Conservation (phyloP, 73 alveolate species). For the Paramecium caudatum region DNA sequence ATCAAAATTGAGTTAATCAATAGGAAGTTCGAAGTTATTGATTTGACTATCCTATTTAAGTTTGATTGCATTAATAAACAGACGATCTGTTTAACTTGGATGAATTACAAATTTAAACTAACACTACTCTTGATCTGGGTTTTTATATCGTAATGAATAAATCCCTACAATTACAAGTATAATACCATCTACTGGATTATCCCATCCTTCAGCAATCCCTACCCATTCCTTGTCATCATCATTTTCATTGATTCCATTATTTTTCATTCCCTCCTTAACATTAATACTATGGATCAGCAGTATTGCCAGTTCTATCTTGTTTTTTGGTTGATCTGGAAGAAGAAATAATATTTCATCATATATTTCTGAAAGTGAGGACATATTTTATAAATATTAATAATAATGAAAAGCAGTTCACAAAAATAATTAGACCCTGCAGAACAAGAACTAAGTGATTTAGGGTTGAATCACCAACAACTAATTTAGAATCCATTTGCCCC, state of each 20-base stretch:
- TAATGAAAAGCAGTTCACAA: conserved; percentile 5
- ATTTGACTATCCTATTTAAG: background rate
- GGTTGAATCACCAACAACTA: background rate
- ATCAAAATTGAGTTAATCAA: background rate
- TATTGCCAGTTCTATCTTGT: background rate
- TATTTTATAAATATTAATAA: conserved; percentile 18
- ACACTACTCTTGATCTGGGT: background rate
- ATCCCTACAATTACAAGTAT: background rate
- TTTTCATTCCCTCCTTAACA: conserved; percentile 24
- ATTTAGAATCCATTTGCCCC: background rate
- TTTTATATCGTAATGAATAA: conserved; percentile 28
- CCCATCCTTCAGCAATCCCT: conserved; percentile 65
- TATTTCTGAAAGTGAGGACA: conserved; percentile 7
- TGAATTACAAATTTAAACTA: conserved; percentile 36
- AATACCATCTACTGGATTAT: conserved; percentile 41
- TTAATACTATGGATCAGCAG: conserved; percentile 22
- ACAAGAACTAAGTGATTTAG: background rate
- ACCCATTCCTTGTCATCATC: conserved; percentile 48
- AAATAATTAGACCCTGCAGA: background rate
- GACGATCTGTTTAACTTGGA: background rate
- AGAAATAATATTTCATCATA: conserved; percentile 47
- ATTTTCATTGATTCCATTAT: conserved; percentile 44
- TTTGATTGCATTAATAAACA: conserved; percentile 15
- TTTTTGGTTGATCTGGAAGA: conserved; percentile 57
- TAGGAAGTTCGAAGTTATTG: background rate